Conservation (phyloP, 139 green algal genomes). For the Coelastrella sp. region DNA sequence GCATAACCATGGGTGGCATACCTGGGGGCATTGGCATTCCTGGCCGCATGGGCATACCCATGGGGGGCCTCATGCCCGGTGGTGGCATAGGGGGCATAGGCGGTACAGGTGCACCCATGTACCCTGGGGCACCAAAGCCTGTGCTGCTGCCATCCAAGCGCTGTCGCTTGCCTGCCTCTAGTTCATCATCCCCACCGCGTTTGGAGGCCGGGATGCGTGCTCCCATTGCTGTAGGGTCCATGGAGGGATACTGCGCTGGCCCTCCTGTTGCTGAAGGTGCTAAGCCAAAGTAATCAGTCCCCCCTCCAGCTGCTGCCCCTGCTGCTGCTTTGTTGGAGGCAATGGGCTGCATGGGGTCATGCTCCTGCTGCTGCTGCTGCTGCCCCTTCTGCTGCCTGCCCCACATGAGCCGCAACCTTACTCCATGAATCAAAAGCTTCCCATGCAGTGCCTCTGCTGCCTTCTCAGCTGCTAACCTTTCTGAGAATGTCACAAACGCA, state of each 20-base stretch:
- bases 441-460: slow-evolving; percentile 82
- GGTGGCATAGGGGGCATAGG: background rate
- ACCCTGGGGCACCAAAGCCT: background rate
- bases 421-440: slow-evolving; percentile 89
- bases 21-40: background rate
- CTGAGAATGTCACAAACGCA: slow-evolving; percentile 91
- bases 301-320: slow-evolving; percentile 11
- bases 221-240: slow-evolving; percentile 63
- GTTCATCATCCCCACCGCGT: slow-evolving; percentile 7
- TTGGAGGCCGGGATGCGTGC: slow-evolving; percentile 51
- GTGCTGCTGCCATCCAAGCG: slow-evolving; percentile 11
- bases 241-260: slow-evolving; percentile 58
- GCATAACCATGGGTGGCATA: slow-evolving; percentile 19
- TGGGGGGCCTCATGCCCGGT: slow-evolving; percentile 3
- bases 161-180: slow-evolving; percentile 42
- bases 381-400: slow-evolving; percentile 73
- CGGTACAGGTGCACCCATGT: background rate
- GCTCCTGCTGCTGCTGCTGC: background rate
- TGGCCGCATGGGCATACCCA: slow-evolving; percentile 1
- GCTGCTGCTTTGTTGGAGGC: slow-evolving; percentile 27
- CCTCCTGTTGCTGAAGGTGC: background rate
- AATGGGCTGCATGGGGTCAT: slow-evolving; percentile 53
- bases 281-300: slow-evolving; percentile 47
- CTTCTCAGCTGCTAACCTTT: slow-evolving; percentile 82
- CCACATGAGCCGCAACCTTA: slow-evolving; percentile 90